Evolutionary conservation across 345 rosid species (phyloP).

Genomic region (Ailanthus altissimus): DNA sequence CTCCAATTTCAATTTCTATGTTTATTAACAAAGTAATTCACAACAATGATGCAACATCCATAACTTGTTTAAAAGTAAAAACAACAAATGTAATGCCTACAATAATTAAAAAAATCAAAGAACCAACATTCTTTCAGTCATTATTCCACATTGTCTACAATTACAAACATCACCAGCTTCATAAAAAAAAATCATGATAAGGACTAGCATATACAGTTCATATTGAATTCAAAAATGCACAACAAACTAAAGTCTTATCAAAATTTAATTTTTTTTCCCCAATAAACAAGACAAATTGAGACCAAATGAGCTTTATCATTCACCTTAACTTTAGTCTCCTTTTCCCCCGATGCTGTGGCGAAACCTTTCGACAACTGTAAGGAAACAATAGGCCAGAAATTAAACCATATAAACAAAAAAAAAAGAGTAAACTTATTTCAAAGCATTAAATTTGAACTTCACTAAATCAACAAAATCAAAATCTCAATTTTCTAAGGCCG

Average conservation of each 20-base stretch:
- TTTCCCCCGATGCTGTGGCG: slow-evolving; percentile 48
- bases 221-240: neutral
- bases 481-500: too few relatives aligned
- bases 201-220: too few relatives aligned
- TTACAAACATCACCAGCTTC: neutral
- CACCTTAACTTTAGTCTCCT: slow-evolving; percentile 72
- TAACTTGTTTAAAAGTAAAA: neutral
- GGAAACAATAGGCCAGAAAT: slow-evolving; percentile 10
- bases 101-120: neutral
- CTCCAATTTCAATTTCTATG: neutral
- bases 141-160: neutral
- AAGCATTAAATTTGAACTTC: neutral
- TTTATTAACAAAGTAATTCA: neutral
- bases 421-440: neutral
- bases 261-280: neutral
- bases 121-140: neutral
- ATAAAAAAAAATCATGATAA: neutral
- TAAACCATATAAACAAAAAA: neutral
- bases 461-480: neutral
- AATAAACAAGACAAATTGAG: neutral
- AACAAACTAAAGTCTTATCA: neutral
- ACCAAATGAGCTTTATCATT: neutral
- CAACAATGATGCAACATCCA: neutral
- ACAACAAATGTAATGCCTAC: neutral
- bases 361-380: slow-evolving; percentile 57